Conservation (phyloP, 1,139 yeast species). For the Hyphopichia wangnamkhiaoensis region DNA sequence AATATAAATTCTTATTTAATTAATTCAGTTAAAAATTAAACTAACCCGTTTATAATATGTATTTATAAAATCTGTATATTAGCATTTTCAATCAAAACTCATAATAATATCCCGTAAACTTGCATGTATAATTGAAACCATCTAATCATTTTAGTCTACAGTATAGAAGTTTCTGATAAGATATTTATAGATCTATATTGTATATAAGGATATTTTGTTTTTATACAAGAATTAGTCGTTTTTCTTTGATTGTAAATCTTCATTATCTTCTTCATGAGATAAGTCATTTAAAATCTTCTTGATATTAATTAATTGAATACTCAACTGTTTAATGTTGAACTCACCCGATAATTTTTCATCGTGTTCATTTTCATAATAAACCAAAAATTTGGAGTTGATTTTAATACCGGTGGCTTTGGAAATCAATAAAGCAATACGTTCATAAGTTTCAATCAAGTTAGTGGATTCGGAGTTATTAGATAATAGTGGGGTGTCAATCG, state of each 20-base stretch:
- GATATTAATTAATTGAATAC: constrained; percentile 44
- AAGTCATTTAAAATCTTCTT: constrained; percentile 47
- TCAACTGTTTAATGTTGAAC: constrained; percentile 34
- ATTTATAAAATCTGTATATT: not conserved
- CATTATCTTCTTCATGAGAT: constrained; percentile 24
- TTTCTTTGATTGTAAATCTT: constrained; percentile 18
- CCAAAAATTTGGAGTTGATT: constrained; percentile 40
- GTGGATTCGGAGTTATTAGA: too few species aligned
- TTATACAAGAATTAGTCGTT: constrained; percentile 1
- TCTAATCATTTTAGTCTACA: not conserved
- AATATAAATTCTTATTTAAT: constrained; percentile 42
- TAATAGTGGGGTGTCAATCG: too few species aligned
- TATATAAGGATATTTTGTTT: too few species aligned
- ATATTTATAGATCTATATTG: not conserved
- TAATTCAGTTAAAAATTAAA: constrained; percentile 5
- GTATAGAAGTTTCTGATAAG: not conserved
- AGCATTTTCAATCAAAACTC: not conserved
- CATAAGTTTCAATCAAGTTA: constrained; percentile 33
- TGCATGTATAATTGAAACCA: too few species aligned
- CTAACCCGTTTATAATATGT: too few species aligned
- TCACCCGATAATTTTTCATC: constrained; percentile 9
- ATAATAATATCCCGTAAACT: too few species aligned
- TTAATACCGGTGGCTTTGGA: constrained; percentile 40
- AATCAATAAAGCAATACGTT: constrained; percentile 34
- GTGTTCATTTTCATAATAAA: constrained; percentile 30